Base-by-base conservation (phyloP, 768 basidiomycete species). In the Calocera viscosa region DNA sequence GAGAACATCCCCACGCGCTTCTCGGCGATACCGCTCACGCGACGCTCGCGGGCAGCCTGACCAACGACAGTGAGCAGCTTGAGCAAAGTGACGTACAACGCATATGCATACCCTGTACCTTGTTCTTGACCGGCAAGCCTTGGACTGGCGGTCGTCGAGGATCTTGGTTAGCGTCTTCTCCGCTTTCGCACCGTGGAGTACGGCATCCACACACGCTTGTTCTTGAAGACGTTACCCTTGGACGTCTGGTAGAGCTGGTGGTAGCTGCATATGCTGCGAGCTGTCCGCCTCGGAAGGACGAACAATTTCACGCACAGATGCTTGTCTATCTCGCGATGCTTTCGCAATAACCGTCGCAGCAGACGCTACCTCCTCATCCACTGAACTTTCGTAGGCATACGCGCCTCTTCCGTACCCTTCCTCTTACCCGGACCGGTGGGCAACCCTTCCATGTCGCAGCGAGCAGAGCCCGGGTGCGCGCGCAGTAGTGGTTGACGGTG, bases 141-240 rank as follows among this genome's bases (percentile, higher is more conserved):
- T 96, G 90, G 95, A 94, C 81, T 97, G 95, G n/a, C n/a, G n/a
- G 86, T 98, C 95, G 65, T 82, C 81, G 78, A 98, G 89, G 75
- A 93, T 83, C 84, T 98, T 97, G 78, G 96, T 97, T 69, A 95
- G 92, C 81, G 84, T 86, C 86, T 94, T 94, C 87, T 99, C 96
- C 69, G 96, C 95, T 83, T 98, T 99, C 75, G 96, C 94, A 78
- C 95, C 94, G 85, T 96, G 94, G 79, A 99, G 86, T 94, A 94
- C 80, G 98, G 96, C 95, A 99, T 97, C 71, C 98, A 85, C 47
- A 98, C 96, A 80, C 95, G 94, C 85, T 97, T 96, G 88, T 97
- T 98, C 90, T 98, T 99, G 92, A 98, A 99, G 76, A 97, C 94
- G 82, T 99, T 99, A 88, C 96, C 96, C 91, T 99, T 99, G 73